phyloP scores from a whole-genome alignment of 768 basidiomycete genomes.

The Serendipita sp. region DNA sequence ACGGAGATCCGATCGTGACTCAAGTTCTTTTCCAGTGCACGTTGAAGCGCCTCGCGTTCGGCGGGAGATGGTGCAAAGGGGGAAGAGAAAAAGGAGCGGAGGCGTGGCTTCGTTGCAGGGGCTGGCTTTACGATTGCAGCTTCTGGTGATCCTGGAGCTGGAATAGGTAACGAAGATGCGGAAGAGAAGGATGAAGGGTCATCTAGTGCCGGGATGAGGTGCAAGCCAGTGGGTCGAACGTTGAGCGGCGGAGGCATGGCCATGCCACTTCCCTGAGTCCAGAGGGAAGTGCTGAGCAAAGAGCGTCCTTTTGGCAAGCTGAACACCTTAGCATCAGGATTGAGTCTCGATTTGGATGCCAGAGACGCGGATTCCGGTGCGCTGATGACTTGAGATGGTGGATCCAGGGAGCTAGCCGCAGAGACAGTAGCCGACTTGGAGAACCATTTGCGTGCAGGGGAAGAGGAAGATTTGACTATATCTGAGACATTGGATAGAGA shows the following conservation, averaged over 20 bases:
- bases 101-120: slow-evolving; percentile 3
- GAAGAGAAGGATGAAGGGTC: slow-evolving; percentile 8
- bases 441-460: not conserved
- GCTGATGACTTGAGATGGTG: not conserved
- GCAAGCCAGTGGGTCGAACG: slow-evolving; percentile 25
- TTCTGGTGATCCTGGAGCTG: not conserved
- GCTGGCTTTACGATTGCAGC: not conserved
- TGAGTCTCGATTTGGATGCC: slow-evolving; percentile 37
- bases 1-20: slow-evolving; percentile 3
- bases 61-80: slow-evolving; percentile 76
- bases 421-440: not conserved
- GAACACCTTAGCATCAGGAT: slow-evolving; percentile 79
- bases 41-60: slow-evolving; percentile 70
- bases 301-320: slow-evolving; percentile 19
- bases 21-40: slow-evolving; percentile 33
- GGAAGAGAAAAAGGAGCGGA: slow-evolving; percentile 20
- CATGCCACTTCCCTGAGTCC: slow-evolving; percentile 1
- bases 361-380: not conserved
- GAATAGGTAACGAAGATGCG: slow-evolving; percentile 13
- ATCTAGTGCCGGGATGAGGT: slow-evolving; percentile 37
- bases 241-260: not conserved
- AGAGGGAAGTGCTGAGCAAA: not conserved
- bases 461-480: not conserved
- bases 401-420: not conserved
- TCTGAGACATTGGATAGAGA: not conserved